Evolutionary conservation across 306 rosid species (phyloP), one percentile per base, ranked within the genome.

Genomic region (Acacia acuminata): DNA sequence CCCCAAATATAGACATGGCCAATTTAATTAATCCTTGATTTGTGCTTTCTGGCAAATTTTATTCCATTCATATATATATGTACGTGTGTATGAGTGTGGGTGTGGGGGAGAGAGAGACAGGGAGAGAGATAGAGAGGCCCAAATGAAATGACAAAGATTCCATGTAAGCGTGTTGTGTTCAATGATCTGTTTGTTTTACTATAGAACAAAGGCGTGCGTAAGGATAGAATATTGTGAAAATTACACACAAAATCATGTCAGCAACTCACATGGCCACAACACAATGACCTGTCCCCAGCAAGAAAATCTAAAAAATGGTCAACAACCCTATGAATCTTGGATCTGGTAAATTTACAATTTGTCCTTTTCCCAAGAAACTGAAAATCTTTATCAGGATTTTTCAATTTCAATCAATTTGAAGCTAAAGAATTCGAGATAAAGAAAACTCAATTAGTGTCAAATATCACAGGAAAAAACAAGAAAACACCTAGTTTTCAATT

Each of bases 201-300:
- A 45, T 27, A 19, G 30, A 47, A 47, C 65, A 77, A 19, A 60
- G 7, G 24, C 42, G 42, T 56, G 42, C 45, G 27, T 44, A 45
- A 45, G 81, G 17, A 77, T 77, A 77, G n/a, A 63, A 64, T 65
- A 44, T 24, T 45, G 11, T 10, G 63, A 47, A 77, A 64, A 77
- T 64, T 64, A 36, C 63, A 48, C 32, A 45, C 19, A 63, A 77
- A 64, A 64, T 7, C 20, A 19, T 15, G 32, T 77, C 56, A 3
- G 8, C 61, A 45, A 25, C 61, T 30, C 73, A 76, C 79, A 40
- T 58, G 70, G 71, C 45, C 61, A 44, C 45, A 77, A 40, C 61
- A 44, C 45, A 64, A 40, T 40, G 30, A 77, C 32, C 55, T 48
- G 13, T 3, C 14, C 47, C 64, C 24, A 8, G 24, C 20, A 63